Conservation (phyloP, 371 early-diverging fungal genomes). For the Batkoa obscura region DNA sequence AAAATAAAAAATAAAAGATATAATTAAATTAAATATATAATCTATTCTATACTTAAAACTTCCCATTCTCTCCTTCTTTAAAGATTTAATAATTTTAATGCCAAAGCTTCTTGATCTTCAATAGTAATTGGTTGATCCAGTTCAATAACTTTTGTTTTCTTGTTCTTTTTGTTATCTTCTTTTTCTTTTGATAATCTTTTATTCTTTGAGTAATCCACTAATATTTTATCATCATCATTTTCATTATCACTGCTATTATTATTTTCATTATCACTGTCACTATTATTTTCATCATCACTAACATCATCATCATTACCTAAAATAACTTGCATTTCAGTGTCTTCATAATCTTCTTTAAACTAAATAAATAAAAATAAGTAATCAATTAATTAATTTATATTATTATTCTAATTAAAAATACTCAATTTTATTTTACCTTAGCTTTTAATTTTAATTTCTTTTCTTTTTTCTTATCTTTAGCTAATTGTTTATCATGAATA, state of each 20-base stretch:
- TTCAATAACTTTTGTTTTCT: slow-evolving; percentile 34
- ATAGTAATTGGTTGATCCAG: slow-evolving; percentile 36
- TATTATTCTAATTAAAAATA: no score
- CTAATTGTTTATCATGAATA: slow-evolving; percentile 42
- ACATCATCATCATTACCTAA: slow-evolving; percentile 11
- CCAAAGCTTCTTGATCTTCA: slow-evolving; percentile 42
- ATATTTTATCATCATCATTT: background rate
- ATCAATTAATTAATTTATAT: no score
- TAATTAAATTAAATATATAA: no score
- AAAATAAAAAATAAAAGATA: no score
- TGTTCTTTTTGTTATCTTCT: slow-evolving; percentile 17
- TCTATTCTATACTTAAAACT: no score
- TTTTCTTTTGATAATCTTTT: slow-evolving; percentile 9
- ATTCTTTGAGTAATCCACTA: background rate
- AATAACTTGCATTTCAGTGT: background rate
- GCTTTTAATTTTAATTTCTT: slow-evolving; percentile 33
- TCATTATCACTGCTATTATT: slow-evolving; percentile 6
- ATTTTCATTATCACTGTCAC: slow-evolving; percentile 3
- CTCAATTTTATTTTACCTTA: no score
- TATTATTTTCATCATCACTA: slow-evolving; percentile 8
- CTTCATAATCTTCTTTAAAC: slow-evolving; percentile 9
- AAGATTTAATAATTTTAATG: slow-evolving; percentile 22
- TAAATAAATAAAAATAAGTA: background rate
- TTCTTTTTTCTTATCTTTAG: slow-evolving; percentile 45
- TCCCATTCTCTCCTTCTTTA: no score